phyloP scores from a whole-genome alignment of 768 basidiomycete species.

The Lentinula lateritia region DNA sequence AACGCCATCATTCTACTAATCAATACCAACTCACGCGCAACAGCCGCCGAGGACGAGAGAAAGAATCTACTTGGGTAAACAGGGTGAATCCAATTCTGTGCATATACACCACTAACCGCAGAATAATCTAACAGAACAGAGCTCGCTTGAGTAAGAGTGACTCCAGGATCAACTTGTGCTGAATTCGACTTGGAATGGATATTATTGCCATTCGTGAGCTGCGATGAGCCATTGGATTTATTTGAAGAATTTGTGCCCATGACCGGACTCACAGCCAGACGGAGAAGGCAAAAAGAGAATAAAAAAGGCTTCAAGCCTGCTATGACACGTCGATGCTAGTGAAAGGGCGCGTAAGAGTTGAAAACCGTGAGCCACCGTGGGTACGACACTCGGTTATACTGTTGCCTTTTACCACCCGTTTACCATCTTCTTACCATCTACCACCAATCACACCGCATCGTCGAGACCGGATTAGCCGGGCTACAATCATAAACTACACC shows the following conservation, averaged over 20 bases:
- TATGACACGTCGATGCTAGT: slow-evolving; percentile 1
- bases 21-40: slow-evolving; percentile 55
- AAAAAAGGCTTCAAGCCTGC: neutral
- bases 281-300: neutral
- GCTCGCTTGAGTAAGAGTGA: slow-evolving; percentile 22
- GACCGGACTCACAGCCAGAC: neutral
- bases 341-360: neutral
- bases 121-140: slow-evolving; percentile 35
- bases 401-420: neutral
- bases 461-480: neutral
- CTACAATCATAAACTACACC: neutral
- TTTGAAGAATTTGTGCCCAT: neutral
- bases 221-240: neutral
- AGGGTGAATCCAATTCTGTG: neutral
- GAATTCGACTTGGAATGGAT: neutral
- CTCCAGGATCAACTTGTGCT: slow-evolving; percentile 12
- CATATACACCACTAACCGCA: slow-evolving; percentile 19
- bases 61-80: slow-evolving; percentile 29
- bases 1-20: slow-evolving; percentile 7
- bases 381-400: neutral
- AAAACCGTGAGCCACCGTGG: neutral
- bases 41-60: slow-evolving; percentile 77
- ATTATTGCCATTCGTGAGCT: neutral
- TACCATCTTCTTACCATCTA: neutral
- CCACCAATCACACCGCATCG: neutral